phyloP scores from a whole-genome alignment of 2,329 filamentous ascomycete species.

The Colletotrichum graminicola region DNA sequence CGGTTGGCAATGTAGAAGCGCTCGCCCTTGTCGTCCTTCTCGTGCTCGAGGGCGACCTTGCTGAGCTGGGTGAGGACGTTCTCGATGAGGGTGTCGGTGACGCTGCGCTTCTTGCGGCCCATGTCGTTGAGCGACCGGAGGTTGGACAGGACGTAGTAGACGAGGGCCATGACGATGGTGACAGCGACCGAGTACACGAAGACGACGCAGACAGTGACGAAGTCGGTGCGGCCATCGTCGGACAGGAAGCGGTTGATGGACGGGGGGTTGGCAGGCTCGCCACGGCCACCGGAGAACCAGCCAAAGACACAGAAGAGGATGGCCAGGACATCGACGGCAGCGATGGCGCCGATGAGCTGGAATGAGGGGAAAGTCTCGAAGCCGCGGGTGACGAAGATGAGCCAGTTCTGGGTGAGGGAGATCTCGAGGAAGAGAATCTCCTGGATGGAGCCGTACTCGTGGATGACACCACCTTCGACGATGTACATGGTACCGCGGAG shows the following conservation, averaged over 20 bases:
- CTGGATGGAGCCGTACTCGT: constrained; percentile 81
- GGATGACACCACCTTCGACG: constrained; percentile 77
- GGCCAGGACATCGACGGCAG: constrained; percentile 77
- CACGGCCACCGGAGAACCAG: constrained; percentile 71
- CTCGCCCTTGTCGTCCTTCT: constrained; percentile 58
- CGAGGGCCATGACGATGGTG: constrained; percentile 73
- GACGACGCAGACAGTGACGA: constrained; percentile 73
- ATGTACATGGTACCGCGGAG: constrained; percentile 78
- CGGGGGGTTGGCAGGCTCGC: constrained; percentile 50
- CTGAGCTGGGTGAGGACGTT: constrained; percentile 68
- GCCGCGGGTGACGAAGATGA: constrained; percentile 82
- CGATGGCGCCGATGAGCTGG: constrained; percentile 79
- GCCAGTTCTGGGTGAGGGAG: constrained; percentile 81
- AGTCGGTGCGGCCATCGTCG: constrained; percentile 57
- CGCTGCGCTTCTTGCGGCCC: constrained; percentile 70
- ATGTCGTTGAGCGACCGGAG: constrained; percentile 71
- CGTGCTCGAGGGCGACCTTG: constrained; percentile 73
- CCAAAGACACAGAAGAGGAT: constrained; percentile 83
- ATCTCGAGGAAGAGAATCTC: constrained; percentile 82
- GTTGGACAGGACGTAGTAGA: constrained; percentile 73
- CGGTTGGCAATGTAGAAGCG: constrained; percentile 42
- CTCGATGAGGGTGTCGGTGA: constrained; percentile 44
- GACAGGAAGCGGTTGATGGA: constrained; percentile 51
- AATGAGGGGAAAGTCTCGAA: constrained; percentile 80
- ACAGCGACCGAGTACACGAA: constrained; percentile 77